Evolutionary conservation across 2,329 filamentous ascomycete genomes (phyloP), one percentile per base, ranked within the genome.

Genomic region (Penicillium concentricum): DNA sequence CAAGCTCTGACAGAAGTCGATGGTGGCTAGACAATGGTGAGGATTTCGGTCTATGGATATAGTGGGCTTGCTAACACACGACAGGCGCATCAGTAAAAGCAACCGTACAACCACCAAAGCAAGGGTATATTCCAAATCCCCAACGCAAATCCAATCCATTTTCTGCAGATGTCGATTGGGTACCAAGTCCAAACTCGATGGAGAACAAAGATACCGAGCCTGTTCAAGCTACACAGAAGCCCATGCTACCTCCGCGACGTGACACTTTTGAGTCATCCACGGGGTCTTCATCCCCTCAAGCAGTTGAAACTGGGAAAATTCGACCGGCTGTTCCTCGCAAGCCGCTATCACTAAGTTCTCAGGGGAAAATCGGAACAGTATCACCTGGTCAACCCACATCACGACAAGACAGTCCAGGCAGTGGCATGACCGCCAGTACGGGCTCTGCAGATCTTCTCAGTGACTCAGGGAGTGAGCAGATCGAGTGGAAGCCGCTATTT

Each of bases 91-190:
- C 90, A 51, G 92, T 90, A 13, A 87, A 88, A 61, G 92, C 91
- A 6, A 82, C 82, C 16, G 78, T 95, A 37, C 80, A 82, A 57
- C 85, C 90, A 9, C 89, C 91, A 0, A 81, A 82, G 38, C 78
- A 80, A 9, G 80, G 83, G 12, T 81, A 86, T 65, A 77, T 86
- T 2, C 82, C 90, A 22, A 97, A 96, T 70, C 85, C 88, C 1
- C 82, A 85, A 32, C 84, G 90, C 46, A 84, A 86, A 13, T 85
- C 89, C 0, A 97, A 97, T 67, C 94, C 94, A 0, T 97, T 95
- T 72, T 82, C 82, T 1, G 79, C 83, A 0, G 87, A 84, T 2
- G 82, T 87, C 32, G 90, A 97, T 67, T 97, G 94, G 94, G 85
- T 96, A 24, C 52, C 69, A 34, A 57, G 66, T n/a, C 54, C 64